phyloP scores from a whole-genome alignment of 306 rosid species.

The Albizia julibrissin region DNA sequence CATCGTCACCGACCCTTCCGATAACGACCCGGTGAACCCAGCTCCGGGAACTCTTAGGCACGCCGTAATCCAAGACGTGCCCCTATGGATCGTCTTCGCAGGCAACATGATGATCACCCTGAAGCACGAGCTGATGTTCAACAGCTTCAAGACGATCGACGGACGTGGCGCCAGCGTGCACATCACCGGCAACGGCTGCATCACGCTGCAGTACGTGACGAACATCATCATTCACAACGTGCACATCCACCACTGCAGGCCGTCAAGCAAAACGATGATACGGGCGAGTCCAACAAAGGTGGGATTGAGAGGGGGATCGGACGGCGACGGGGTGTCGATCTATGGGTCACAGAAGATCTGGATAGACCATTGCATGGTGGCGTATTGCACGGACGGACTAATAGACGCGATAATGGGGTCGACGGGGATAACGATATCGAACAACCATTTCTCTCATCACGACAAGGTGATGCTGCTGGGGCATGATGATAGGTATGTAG shows the following conservation, averaged over 20 bases:
- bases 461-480: conserved; percentile 88
- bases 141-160: conserved; percentile 71
- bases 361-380: conserved; percentile 84
- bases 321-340: conserved; percentile 89
- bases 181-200: conserved; percentile 67
- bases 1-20: conserved; percentile 60
- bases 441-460: conserved; percentile 82
- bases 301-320: conserved; percentile 70
- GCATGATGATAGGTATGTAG: conserved; percentile 72
- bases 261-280: conserved; percentile 62
- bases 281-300: conserved; percentile 76
- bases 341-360: conserved; percentile 72
- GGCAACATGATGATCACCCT: conserved; percentile 74
- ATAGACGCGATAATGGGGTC: conserved; percentile 91
- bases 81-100: conserved; percentile 89
- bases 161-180: conserved; percentile 71
- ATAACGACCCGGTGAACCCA: conserved; percentile 52
- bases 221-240: conserved; percentile 70
- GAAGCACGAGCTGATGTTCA: conserved; percentile 63
- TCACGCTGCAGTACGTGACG: conserved; percentile 59
- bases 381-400: conserved; percentile 86
- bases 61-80: conserved; percentile 65
- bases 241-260: conserved; percentile 67
- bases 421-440: conserved; percentile 81
- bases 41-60: conserved; percentile 59